Evolutionary conservation across 371 early-diverging fungal genomes (phyloP), one percentile per base, ranked within the genome.

Genomic region (Mortierella sp.): DNA sequence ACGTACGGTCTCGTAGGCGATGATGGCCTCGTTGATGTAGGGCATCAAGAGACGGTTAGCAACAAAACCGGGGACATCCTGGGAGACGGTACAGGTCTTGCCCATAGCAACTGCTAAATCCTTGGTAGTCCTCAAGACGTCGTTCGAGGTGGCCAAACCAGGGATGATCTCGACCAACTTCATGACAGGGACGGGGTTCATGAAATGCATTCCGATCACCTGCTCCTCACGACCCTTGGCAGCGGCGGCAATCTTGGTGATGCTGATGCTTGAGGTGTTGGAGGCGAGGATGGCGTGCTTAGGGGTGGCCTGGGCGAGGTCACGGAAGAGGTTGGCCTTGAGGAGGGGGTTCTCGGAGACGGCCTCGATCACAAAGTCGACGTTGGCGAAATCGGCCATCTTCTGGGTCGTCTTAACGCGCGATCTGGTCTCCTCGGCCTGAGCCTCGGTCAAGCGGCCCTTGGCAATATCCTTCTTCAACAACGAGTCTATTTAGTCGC

Each of bases 151-250:
- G 49, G 95, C 96, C 75, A 98, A 84, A 29, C 98, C 98, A 11
- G 99, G 97, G 82, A 99, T 99, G 79, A 99, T 94, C 88, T 99
- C 99, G 3, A 99, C 99, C 38, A 98, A 90, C 89, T 97, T 96
- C 99, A 99, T 99, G 72, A 99, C 97, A 6, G 99, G 99, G 24
- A 99, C 99, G 48, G 97, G 96, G 89, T 97, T 97, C 97, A 97
- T 97, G 82, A 97, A 97, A 83, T 97, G 97, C 96, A 97, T 97
- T 58, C 97, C 97, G 86, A 97, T 95, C 48, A 97, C 96, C 89
- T 91, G 83, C 84, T 95, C 89, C 55, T 96, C 95, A n/a, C 97
- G 95, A 10, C 93, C 90, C 75, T 90, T 93, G 18, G 97, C 96
- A 16, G 96, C 92, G 44, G 97, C 96, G 6, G 98, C 99, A 83